These are phyloP conservation scores for Geranium incanum DNA, from an alignment of 441 rosid genomes.

Conservation along the genomic window DNA sequence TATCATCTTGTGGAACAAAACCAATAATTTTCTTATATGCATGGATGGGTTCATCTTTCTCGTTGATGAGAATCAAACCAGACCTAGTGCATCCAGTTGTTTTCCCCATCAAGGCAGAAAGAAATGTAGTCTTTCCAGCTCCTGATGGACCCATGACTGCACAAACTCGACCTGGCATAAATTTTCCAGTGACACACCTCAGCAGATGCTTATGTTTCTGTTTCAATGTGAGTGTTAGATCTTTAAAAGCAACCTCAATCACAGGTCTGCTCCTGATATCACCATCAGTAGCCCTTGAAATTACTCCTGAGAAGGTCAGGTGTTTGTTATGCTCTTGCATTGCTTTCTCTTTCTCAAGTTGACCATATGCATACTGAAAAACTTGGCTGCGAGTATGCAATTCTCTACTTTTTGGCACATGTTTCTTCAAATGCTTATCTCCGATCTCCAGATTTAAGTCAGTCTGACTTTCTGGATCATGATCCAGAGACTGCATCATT, in stretches of 20 bases:
- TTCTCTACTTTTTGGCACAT: conserved; percentile 65
- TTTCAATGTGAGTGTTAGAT: conserved; percentile 65
- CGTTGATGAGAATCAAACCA: conserved; percentile 79
- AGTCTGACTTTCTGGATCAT: conserved; percentile 49
- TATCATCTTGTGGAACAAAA: conserved; percentile 95
- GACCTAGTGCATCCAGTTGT: conserved; percentile 63
- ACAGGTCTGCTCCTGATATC: conserved; percentile 57
- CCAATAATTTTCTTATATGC: conserved; percentile 86
- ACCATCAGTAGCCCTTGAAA: conserved; percentile 75
- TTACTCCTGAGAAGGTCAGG: conserved; percentile 82
- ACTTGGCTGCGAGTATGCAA: conserved; percentile 92
- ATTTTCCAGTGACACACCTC: conserved; percentile 80
- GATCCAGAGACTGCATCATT: conserved; percentile 69
- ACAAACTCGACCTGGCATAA: conserved; percentile 82
- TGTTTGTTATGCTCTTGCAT: conserved; percentile 71
- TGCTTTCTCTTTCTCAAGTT: conserved; percentile 88
- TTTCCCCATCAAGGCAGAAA: conserved; percentile 84
- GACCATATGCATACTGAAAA: conserved; percentile 87
- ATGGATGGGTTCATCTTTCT: conserved; percentile 61
- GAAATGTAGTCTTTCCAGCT: conserved; percentile 94
- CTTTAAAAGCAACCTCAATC: conserved; percentile 76
- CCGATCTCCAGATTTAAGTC: conserved; percentile 70
- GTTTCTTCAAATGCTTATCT: conserved; percentile 53
- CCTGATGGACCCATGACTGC: conserved; percentile 99
- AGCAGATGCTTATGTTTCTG: conserved; percentile 73